These are phyloP conservation scores for Termitomyces sp. DNA, from an alignment of 768 basidiomycete genomes.

Conservation along the genomic window DNA sequence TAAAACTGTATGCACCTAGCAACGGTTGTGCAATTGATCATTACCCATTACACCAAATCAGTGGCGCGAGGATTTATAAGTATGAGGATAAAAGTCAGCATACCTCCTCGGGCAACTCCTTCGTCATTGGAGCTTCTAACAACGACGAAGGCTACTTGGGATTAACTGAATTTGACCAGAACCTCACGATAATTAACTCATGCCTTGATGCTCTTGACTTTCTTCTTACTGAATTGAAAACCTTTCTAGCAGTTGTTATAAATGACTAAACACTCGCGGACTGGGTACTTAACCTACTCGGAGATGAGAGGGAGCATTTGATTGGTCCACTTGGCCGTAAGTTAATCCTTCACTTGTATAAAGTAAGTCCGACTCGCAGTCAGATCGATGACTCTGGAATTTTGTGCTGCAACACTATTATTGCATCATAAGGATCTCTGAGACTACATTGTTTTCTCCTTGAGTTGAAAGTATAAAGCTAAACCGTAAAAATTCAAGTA, in stretches of 20 bases:
- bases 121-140: too few species aligned
- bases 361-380: too few species aligned
- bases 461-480: not conserved
- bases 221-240: not conserved
- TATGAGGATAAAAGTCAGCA: too few species aligned
- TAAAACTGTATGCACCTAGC: too few species aligned
- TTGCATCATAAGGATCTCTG: not conserved
- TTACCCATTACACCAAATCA: too few species aligned
- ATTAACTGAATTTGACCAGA: not conserved
- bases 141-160: not conserved
- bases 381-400: not conserved
- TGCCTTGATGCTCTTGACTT: not conserved
- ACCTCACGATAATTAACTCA: not conserved
- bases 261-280: not conserved
- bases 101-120: too few species aligned
- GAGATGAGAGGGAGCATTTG: not conserved
- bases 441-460: not conserved
- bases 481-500: not conserved
- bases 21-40: too few species aligned
- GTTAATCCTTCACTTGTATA: not conserved
- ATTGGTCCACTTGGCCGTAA: not conserved
- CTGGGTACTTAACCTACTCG: not conserved
- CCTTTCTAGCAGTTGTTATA: not conserved
- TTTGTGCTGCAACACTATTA: not conserved
- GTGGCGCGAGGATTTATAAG: too few species aligned